Base-by-base conservation (phyloP, 169 alveolate species). In the Plasmodium knowlesi region DNA sequence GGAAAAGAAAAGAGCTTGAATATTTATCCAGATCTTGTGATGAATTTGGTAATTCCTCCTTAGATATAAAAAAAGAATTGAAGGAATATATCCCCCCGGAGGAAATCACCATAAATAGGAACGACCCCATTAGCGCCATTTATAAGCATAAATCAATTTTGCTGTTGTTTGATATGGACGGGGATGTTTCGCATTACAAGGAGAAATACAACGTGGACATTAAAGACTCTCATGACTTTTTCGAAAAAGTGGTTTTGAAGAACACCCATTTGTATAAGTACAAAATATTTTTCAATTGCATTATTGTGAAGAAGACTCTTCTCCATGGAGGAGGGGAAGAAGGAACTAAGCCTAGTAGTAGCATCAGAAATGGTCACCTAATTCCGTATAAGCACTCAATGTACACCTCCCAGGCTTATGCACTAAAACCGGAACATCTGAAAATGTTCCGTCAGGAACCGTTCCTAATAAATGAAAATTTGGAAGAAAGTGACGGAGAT, bases 1-100 rank as follows among this genome's bases (percentile, higher is more conserved):
- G 96, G 30, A 96, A 95, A 89, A 84, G 83, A 67, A 93, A 96
- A 92, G 95, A 82, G 73, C 28, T 95, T 12, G 96, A 96, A 5
- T 41, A 92, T 41, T 43, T 95, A 61, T 54, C 85, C 41, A 86
- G 93, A 78, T 53, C 93, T 57, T 82, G 80, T 37, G 54, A 82
- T 30, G 84, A 73, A 37, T 28, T 53, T 30, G 39, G 46, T 37
- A 82, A 71, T 14, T 25, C 37, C 37, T 5, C 46, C 34, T 2
- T 39, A 46, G 90, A 96, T 96, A 25, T 85, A 53, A 67, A 84
- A 85, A 83, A 88, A 25, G 82, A 96, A 96, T 9, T 95, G 84
- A 43, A 81, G 54, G 90, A 92, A 79, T 83, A 95, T 83, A 84
- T 25, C 78, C 88, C 97, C 89, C 72, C 85, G 28, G 84, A 96